phyloP scores from a whole-genome alignment of 257 asterid genomes.

The Petunia axillaris region DNA sequence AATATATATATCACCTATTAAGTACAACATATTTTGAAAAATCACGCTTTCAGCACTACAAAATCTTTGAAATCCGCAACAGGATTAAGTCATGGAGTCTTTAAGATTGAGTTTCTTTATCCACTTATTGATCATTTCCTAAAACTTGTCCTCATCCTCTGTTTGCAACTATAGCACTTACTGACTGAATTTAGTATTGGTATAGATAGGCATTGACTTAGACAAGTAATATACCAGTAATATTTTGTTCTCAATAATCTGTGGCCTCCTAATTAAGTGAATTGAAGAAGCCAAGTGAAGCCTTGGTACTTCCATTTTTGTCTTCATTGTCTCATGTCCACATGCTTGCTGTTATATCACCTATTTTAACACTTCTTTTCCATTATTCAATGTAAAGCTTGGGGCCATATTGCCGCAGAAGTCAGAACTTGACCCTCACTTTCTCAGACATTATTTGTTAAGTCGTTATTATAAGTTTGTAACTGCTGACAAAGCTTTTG shows the following conservation, averaged over 20 bases:
- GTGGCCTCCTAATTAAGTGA: background rate
- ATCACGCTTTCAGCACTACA: background rate
- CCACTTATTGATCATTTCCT: background rate
- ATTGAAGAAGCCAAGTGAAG: background rate
- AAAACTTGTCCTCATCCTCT: background rate
- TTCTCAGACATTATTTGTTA: slow-evolving; percentile 4
- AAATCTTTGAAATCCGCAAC: background rate
- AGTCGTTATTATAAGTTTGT: background rate
- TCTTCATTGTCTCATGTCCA: background rate
- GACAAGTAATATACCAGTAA: background rate
- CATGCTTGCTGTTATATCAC: slow-evolving; percentile 15
- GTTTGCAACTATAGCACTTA: too few species aligned
- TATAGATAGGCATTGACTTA: background rate
- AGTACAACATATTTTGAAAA: background rate
- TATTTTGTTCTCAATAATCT: background rate
- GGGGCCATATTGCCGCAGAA: slow-evolving; percentile 5
- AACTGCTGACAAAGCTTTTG: background rate
- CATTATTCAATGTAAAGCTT: background rate
- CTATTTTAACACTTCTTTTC: background rate
- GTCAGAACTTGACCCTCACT: background rate
- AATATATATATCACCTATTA: background rate
- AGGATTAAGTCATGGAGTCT: background rate
- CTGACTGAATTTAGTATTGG: background rate
- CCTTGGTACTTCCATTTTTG: slow-evolving; percentile 13
- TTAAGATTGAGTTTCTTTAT: background rate